Base-by-base conservation (phyloP, 106 monocot genomes). In the Apostasia ramifera region DNA sequence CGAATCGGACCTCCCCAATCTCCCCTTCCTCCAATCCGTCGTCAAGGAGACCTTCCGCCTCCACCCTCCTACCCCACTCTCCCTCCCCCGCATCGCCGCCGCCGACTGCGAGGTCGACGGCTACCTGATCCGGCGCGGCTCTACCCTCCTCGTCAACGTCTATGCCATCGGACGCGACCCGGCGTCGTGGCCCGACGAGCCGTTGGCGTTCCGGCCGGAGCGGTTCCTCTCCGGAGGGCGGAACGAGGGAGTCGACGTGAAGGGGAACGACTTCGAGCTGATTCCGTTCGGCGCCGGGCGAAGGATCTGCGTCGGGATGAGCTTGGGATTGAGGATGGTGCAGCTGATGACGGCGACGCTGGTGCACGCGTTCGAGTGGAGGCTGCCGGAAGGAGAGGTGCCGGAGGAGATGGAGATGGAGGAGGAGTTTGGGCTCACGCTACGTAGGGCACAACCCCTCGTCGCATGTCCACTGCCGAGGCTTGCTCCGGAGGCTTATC, bases 31-130 rank as follows among this genome's bases (percentile, higher is more conserved):
- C 26, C 61, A 70, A 42, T 72, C 81, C 39, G 44, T 73, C 7
- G 55, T 81, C 8, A 77, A 73, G 48, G 81, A 81, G 73, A 81
- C 77, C 1, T 47, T 81, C 45, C 61, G 81, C 40, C 63, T 81
- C 40, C 81, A 81, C 48, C 81, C 77, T 2, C 49, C 77, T 2
- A 63, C 60, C 39, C 81, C 81, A 0, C 49, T 81, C 8, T 61
- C 65, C 56, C 63, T 77, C 13, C 81, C 81, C 0, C 72, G 64
- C 43, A 7, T 43, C 15, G 55, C 70, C 26, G n/a, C 67, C 3
- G 67, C 39, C 6, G 69, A 46, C 26, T 60, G 59, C 2, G 52
- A 61, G 40, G 40, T 82, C 54, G 41, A 13, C 46, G 73, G 66
- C 9, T 74, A 73, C 65, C 1, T 12, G 0, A 68, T 82, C 8